A percentile compares a stretch with the other conserved stretches of the same genome.
phyloP scores from a whole-genome alignment of 2,329 filamentous ascomycete genomes.

The Verticillium nubilum region DNA sequence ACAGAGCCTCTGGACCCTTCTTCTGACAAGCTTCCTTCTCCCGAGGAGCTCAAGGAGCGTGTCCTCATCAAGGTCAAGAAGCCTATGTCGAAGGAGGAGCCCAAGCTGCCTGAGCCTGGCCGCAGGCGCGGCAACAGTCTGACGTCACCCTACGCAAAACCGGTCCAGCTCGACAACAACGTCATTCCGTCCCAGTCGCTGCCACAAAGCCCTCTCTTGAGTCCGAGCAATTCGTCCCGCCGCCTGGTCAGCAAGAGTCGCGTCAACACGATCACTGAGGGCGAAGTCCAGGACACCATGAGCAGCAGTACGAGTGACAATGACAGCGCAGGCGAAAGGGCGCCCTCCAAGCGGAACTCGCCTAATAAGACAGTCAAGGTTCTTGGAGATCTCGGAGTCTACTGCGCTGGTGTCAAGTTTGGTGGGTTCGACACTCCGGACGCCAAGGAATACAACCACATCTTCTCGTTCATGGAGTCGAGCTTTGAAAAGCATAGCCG shows the following conservation, averaged over 20 bases:
- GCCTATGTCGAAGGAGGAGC: slow-evolving; percentile 35
- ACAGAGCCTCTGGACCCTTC: slow-evolving; percentile 67
- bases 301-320: slow-evolving; percentile 73
- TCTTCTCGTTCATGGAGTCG: slow-evolving; percentile 90
- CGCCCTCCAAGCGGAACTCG: slow-evolving; percentile 51
- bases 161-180: slow-evolving; percentile 53
- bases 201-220: slow-evolving; percentile 48
- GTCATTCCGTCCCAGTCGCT: slow-evolving; percentile 45
- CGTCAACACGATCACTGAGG: slow-evolving; percentile 54
- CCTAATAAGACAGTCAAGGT: slow-evolving; percentile 77
- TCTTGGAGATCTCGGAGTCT: slow-evolving; percentile 80
- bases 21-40: slow-evolving; percentile 68
- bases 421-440: slow-evolving; percentile 71
- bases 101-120: slow-evolving; percentile 27
- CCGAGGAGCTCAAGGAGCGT: slow-evolving; percentile 75
- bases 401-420: slow-evolving; percentile 72
- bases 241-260: slow-evolving; percentile 44
- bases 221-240: slow-evolving; percentile 44
- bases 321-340: slow-evolving; percentile 60
- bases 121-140: slow-evolving; percentile 63
- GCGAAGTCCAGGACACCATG: slow-evolving; percentile 46
- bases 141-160: slow-evolving; percentile 68
- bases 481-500: slow-evolving; percentile 79
- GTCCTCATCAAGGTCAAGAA: slow-evolving; percentile 96
- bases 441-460: slow-evolving; percentile 85